These are phyloP conservation scores for Zymoseptoria tritici DNA, from an alignment of 2,329 filamentous ascomycete genomes.

Conservation along the genomic window DNA sequence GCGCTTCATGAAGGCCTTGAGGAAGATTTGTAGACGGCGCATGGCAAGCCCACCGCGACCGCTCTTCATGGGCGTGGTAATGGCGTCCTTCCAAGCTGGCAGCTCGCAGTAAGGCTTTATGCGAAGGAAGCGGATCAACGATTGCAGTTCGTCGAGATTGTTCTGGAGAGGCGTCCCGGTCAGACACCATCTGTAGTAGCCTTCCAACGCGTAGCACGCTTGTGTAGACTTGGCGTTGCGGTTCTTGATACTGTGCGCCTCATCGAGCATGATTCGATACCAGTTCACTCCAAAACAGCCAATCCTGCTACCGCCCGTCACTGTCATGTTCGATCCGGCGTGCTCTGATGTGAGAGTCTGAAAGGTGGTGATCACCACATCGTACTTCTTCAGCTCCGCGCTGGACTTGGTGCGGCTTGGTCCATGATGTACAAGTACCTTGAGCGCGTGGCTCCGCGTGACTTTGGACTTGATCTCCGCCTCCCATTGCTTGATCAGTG, in stretches of 20 bases:
- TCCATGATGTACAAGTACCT: slow-evolving; percentile 86
- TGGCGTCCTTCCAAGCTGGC: slow-evolving; percentile 81
- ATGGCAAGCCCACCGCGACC: slow-evolving; percentile 86
- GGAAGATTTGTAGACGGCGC: slow-evolving; percentile 70
- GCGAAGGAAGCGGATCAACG: slow-evolving; percentile 81
- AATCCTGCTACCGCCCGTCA: slow-evolving; percentile 57
- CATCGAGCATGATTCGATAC: slow-evolving; percentile 92
- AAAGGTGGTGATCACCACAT: slow-evolving; percentile 96
- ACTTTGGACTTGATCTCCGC: slow-evolving; percentile 82
- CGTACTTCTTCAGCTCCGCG: slow-evolving; percentile 71
- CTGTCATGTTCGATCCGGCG: slow-evolving; percentile 56
- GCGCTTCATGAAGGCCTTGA: slow-evolving; percentile 97
- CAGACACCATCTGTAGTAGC: slow-evolving; percentile 90
- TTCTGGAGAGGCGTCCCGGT: slow-evolving; percentile 98
- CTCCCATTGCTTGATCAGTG: slow-evolving; percentile 96
- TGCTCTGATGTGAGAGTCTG: slow-evolving; percentile 92
- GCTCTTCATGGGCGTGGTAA: slow-evolving; percentile 81
- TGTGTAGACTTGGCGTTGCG: slow-evolving; percentile 92
- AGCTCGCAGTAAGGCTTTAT: slow-evolving; percentile 89
- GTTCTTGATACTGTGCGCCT: slow-evolving; percentile 98
- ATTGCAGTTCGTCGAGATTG: slow-evolving; percentile 92
- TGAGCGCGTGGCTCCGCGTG: slow-evolving; percentile 58
- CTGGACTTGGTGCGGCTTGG: slow-evolving; percentile 72
- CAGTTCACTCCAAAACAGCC: slow-evolving; percentile 89
- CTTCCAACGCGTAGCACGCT: slow-evolving; percentile 75